These are phyloP conservation scores for Phlyctochytrium bullatum DNA, from an alignment of 192 early-diverging fungal species.

Conservation along the genomic window DNA sequence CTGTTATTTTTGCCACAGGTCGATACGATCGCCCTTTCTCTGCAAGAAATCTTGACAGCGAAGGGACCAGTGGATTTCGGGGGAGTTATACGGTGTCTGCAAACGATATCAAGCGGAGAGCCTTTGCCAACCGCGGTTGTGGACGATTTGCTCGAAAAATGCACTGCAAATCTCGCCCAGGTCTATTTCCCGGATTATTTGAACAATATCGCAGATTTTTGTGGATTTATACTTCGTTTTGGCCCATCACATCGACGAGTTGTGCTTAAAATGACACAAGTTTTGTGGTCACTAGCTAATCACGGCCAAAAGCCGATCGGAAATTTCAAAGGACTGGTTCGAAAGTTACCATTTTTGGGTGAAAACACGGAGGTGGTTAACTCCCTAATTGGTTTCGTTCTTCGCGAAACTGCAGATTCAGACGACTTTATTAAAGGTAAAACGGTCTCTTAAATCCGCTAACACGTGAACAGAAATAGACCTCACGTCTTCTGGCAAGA, in stretches of 20 bases:
- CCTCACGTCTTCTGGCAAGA: constrained; percentile 22
- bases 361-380: constrained; percentile 17
- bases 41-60: constrained; percentile 12
- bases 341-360: constrained; percentile 33
- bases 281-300: constrained; percentile 37
- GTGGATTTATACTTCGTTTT: constrained; percentile 19
- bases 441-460: not conserved
- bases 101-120: constrained; percentile 9
- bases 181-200: constrained; percentile 34
- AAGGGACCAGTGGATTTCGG: constrained; percentile 32
- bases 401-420: constrained; percentile 24
- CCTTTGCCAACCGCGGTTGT: not conserved
- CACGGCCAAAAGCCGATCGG: constrained; percentile 20
- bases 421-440: constrained; percentile 31
- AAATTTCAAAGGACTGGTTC: constrained; percentile 26
- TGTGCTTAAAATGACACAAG: constrained; percentile 33
- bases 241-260: constrained; percentile 15
- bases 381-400: constrained; percentile 21
- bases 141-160: constrained; percentile 31
- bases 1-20: too few species aligned
- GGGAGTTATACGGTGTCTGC: constrained; percentile 35
- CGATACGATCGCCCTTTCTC: not conserved
- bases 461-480: constrained; percentile 11
- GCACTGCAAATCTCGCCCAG: constrained; percentile 31
- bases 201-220: constrained; percentile 38